Conservation (phyloP, 306 rosid genomes). For the Acacia confusa region DNA sequence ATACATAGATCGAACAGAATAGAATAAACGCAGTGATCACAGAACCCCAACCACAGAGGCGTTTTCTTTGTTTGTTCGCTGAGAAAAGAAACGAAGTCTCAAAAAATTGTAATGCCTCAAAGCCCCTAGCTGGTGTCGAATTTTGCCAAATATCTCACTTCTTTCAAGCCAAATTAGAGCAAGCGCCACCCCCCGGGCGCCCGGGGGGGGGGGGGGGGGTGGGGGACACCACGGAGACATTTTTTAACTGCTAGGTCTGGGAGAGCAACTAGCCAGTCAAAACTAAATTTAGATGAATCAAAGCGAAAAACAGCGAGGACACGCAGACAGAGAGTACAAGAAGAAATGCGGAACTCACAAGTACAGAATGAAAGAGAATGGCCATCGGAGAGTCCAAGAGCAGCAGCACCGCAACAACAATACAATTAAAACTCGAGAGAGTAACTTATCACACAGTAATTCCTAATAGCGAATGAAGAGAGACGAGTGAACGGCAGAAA, state of each 20-base stretch:
- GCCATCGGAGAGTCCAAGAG: conserved; percentile 29
- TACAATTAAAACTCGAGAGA: background rate
- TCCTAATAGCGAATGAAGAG: background rate
- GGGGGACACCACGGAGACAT: background rate
- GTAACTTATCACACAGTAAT: background rate
- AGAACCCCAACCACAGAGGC: background rate
- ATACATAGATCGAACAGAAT: background rate
- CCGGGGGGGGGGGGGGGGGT: too few relatives aligned
- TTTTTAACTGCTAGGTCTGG: background rate
- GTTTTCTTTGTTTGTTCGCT: background rate
- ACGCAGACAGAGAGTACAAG: background rate
- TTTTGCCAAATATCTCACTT: background rate
- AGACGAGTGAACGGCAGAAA: background rate
- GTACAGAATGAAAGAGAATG: conserved; percentile 6
- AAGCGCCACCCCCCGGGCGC: too few relatives aligned
- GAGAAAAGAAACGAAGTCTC: conserved; percentile 3
- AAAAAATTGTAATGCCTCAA: background rate
- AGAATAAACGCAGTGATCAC: background rate
- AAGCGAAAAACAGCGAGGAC: background rate
- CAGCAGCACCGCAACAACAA: background rate
- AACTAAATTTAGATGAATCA: background rate
- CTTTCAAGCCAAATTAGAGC: conserved; percentile 16
- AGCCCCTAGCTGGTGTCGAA: background rate
- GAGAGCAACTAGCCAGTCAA: background rate
- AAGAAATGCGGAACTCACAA: conserved; percentile 34